Evolutionary conservation across 2,329 filamentous ascomycete genomes (phyloP).

Genomic region (Chrysosporium queenslandicum): DNA sequence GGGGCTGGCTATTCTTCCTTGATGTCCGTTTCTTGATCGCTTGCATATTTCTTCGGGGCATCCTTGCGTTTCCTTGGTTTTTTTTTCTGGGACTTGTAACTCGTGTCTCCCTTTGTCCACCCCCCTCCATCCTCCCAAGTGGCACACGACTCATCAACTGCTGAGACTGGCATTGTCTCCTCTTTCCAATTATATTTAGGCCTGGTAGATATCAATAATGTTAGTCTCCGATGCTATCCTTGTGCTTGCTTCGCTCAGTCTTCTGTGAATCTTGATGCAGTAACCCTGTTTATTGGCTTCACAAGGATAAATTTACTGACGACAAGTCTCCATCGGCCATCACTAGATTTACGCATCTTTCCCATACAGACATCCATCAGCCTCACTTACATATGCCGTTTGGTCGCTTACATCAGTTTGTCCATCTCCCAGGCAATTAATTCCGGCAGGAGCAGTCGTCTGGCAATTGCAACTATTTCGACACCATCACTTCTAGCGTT

Average conservation of each 20-base stretch:
- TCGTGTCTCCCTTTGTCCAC: too few relatives aligned
- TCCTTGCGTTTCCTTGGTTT: background rate
- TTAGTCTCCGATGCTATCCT: slow-evolving; percentile 4
- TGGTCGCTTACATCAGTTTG: slow-evolving; percentile 3
- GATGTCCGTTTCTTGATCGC: background rate
- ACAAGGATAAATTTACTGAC: background rate
- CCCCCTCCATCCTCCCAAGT: slow-evolving; percentile 5
- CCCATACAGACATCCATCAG: background rate
- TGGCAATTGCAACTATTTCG: slow-evolving; percentile 2
- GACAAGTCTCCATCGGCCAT: background rate
- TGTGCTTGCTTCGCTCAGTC: background rate
- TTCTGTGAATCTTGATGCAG: slow-evolving; percentile 1
- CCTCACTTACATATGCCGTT: background rate
- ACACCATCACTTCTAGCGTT: background rate
- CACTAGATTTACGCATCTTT: background rate
- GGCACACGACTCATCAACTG: slow-evolving; percentile 9
- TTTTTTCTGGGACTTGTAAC: slow-evolving; percentile 7
- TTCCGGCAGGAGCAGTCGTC: background rate
- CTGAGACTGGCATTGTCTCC: slow-evolving; percentile 3
- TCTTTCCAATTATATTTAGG: background rate
- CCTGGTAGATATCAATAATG: slow-evolving; percentile 3
- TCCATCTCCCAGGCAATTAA: slow-evolving; percentile 4
- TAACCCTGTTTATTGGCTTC: background rate
- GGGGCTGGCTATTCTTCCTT: background rate
- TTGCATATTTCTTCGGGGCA: background rate